Evolutionary conservation across 768 basidiomycete genomes (phyloP).

Genomic region (Saitozyma podzolica): DNA sequence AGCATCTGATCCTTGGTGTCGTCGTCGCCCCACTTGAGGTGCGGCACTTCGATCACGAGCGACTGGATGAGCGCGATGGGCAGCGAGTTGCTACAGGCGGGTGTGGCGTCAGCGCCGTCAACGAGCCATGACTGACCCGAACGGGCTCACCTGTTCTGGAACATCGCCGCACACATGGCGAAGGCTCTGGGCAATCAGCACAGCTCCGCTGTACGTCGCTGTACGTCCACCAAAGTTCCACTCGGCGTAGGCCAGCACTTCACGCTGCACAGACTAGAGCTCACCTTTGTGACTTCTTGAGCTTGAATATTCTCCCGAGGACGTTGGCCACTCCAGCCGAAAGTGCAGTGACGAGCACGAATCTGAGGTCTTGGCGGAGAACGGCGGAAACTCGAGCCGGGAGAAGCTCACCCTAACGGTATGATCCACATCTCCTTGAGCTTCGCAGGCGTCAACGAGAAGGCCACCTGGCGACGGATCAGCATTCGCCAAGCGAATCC

Average conservation of each 20-base stretch:
- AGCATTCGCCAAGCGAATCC: background rate
- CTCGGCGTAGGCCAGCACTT: background rate
- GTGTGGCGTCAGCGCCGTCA: conserved; percentile 48
- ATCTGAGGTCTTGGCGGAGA: conserved; percentile 56
- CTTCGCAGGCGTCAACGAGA: conserved; percentile 70
- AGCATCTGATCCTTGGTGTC: conserved; percentile 87
- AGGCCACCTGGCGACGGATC: conserved; percentile 61
- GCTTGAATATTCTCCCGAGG: conserved; percentile 64
- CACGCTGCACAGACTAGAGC: conserved; percentile 28
- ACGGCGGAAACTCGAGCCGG: too few relatives aligned
- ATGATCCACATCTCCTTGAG: conserved; percentile 53
- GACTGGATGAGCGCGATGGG: conserved; percentile 86
- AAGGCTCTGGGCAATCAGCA: conserved; percentile 39
- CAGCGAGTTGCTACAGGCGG: conserved; percentile 76
- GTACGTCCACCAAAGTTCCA: too few relatives aligned
- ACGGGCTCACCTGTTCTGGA: conserved; percentile 48
- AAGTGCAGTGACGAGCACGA: conserved; percentile 69
- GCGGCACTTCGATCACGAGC: conserved; percentile 77
- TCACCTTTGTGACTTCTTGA: conserved; percentile 76
- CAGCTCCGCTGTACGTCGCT: background rate
- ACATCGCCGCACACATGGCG: conserved; percentile 52
- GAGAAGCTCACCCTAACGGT: conserved; percentile 42
- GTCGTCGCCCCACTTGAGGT: conserved; percentile 74
- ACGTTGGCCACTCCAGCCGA: conserved; percentile 70
- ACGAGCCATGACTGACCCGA: background rate